Conservation (phyloP, 345 rosid genomes). For the Linum usitatissimum region DNA sequence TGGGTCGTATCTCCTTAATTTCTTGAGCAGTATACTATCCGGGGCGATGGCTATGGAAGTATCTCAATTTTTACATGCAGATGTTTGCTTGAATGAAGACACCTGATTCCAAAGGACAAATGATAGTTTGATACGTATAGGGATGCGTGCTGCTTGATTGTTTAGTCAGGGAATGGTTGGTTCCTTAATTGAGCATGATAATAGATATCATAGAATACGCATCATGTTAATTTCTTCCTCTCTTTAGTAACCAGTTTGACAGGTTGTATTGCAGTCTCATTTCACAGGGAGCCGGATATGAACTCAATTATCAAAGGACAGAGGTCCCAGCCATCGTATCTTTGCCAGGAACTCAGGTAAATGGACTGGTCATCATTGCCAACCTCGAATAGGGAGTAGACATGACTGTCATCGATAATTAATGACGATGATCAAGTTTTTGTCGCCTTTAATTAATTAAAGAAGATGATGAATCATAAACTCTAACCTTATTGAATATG, state of each 20-base stretch:
- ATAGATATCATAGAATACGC: too few relatives aligned
- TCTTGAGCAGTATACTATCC: not conserved
- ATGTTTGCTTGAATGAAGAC: not conserved
- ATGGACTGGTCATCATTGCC: too few relatives aligned
- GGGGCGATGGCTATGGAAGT: not conserved
- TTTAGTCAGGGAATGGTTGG: slow-evolving; percentile 4
- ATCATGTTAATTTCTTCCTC: not conserved
- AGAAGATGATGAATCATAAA: too few relatives aligned
- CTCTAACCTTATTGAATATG: too few relatives aligned
- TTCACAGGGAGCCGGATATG: slow-evolving; percentile 25
- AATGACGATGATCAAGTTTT: too few relatives aligned
- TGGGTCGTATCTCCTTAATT: not conserved
- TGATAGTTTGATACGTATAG: not conserved
- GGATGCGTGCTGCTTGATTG: not conserved
- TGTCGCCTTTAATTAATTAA: too few relatives aligned
- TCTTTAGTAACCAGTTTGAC: slow-evolving; percentile 13
- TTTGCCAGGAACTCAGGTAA: slow-evolving; percentile 22
- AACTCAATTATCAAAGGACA: slow-evolving; percentile 20
- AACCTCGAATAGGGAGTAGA: too few relatives aligned
- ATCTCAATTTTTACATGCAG: not conserved
- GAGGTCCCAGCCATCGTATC: slow-evolving; percentile 29
- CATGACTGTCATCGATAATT: too few relatives aligned
- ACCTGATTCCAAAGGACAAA: not conserved
- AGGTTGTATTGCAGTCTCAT: slow-evolving; percentile 34
- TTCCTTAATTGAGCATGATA: not conserved